phyloP scores from a whole-genome alignment of 2,329 filamentous ascomycete genomes.

The Xylaria multiplex region DNA sequence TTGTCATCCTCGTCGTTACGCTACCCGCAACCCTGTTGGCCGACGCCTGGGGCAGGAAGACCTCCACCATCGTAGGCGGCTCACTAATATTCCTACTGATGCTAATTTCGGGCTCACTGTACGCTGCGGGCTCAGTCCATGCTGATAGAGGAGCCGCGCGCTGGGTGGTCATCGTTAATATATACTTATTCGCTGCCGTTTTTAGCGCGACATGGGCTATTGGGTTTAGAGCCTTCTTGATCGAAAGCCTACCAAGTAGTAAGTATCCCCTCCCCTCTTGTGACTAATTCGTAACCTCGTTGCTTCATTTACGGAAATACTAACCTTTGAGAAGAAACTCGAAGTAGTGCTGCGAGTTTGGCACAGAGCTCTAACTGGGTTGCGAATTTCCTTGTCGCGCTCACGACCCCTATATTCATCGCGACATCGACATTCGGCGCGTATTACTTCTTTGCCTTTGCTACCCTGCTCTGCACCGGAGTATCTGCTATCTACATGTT shows the following conservation, averaged over 20 bases:
- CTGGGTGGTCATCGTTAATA: slow-evolving; percentile 62
- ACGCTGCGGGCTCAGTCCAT: slow-evolving; percentile 56
- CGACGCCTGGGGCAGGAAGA: slow-evolving; percentile 66
- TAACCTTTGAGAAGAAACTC: slow-evolving; percentile 50
- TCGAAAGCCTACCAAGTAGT: slow-evolving; percentile 65
- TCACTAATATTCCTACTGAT: slow-evolving; percentile 61
- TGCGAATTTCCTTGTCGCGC: slow-evolving; percentile 58
- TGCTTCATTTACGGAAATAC: neutral
- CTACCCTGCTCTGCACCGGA: slow-evolving; percentile 52
- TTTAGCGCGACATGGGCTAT: slow-evolving; percentile 64
- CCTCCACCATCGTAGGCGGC: slow-evolving; percentile 63
- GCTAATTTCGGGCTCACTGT: slow-evolving; percentile 63
- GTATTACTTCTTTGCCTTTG: slow-evolving; percentile 58
- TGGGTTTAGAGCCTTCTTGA: slow-evolving; percentile 55
- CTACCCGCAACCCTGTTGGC: slow-evolving; percentile 60
- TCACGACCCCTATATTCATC: slow-evolving; percentile 56
- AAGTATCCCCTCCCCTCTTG: neutral
- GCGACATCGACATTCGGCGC: slow-evolving; percentile 54
- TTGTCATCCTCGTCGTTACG: slow-evolving; percentile 44
- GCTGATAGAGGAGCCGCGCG: slow-evolving; percentile 52
- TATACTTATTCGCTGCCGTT: slow-evolving; percentile 60
- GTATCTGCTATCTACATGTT: slow-evolving; percentile 53
- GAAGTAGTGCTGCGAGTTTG: slow-evolving; percentile 63
- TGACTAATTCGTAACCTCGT: neutral
- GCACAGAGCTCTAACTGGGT: slow-evolving; percentile 65